Conservation (phyloP, 2,329 filamentous ascomycete species). For the Pseudogymnoascus pannorum region DNA sequence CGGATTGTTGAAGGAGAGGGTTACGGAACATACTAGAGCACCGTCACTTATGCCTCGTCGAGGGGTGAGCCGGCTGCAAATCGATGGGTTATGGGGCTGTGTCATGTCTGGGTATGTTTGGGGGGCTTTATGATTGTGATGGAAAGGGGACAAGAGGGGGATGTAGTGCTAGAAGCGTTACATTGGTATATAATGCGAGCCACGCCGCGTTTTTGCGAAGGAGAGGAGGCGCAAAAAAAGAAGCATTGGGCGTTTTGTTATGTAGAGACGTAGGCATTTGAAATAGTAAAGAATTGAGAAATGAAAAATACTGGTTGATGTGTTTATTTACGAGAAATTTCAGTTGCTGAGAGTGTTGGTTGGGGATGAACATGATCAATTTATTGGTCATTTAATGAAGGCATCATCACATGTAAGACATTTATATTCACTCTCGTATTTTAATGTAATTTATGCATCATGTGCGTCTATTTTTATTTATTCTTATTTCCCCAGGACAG, state of each 20-base stretch:
- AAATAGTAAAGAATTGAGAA: conserved; percentile 9
- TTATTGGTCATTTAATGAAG: no score
- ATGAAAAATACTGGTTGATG: not conserved
- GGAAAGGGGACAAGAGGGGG: not conserved
- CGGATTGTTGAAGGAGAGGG: not conserved
- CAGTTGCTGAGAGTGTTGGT: not conserved
- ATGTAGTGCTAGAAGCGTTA: conserved; percentile 6
- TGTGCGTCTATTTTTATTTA: not conserved
- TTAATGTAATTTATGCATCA: not conserved
- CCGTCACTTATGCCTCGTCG: not conserved
- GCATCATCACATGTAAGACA: conserved; percentile 1
- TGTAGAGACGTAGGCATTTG: conserved; percentile 2
- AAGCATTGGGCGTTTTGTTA: conserved; percentile 9
- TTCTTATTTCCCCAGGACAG: not conserved
- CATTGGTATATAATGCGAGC: conserved; percentile 10
- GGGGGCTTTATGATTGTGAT: conserved; percentile 3
- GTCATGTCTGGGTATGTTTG: conserved; percentile 2
- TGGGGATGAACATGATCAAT: not conserved
- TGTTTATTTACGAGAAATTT: not conserved
- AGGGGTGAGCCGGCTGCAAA: not conserved
- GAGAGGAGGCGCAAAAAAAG: conserved; percentile 10
- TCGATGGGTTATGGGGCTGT: conserved; percentile 1
- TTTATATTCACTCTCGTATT: not conserved
- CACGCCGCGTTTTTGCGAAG: conserved; percentile 1
- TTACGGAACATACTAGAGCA: conserved; percentile 3